Percentiles rank a stretch among this genome's conserved stretches.
Conservation (phyloP, 2,329 filamentous ascomycete species). For the Fusarium neocosmosporiellum region DNA sequence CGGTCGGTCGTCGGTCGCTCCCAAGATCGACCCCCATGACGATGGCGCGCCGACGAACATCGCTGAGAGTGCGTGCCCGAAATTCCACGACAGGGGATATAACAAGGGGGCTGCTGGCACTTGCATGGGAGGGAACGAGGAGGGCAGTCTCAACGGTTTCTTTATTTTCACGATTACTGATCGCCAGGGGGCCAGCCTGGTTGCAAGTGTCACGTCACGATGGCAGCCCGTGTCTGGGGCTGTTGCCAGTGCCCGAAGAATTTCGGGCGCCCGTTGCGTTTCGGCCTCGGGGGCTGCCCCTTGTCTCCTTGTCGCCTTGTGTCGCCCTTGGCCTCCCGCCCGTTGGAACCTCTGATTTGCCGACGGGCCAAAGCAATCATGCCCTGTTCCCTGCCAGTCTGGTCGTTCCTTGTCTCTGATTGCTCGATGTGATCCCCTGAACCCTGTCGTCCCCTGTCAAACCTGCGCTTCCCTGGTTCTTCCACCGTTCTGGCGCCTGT, state of each 20-base stretch:
- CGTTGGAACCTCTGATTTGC: constrained; percentile 20
- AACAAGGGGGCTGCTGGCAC: constrained; percentile 4
- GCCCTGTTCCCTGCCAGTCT: constrained; percentile 20
- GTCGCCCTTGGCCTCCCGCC: background rate
- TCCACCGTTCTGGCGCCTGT: constrained; percentile 37
- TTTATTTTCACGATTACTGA: constrained; percentile 38
- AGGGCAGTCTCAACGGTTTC: constrained; percentile 32
- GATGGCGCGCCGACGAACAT: background rate
- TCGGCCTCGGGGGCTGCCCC: constrained; percentile 21
- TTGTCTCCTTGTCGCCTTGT: background rate
- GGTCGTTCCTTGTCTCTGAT: constrained; percentile 30
- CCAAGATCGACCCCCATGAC: constrained; percentile 12
- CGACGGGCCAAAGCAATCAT: constrained; percentile 3
- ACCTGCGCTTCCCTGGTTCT: constrained; percentile 34
- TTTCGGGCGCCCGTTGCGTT: constrained; percentile 42
- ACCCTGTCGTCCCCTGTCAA: constrained; percentile 23
- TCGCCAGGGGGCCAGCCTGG: constrained; percentile 34
- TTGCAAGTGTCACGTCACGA: constrained; percentile 28
- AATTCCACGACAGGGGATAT: constrained; percentile 8
- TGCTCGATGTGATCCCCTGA: background rate
- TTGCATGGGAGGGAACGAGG: background rate
- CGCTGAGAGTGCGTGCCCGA: background rate
- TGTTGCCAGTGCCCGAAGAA: constrained; percentile 36
- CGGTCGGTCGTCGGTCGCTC: background rate
- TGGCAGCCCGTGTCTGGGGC: constrained; percentile 12